These are phyloP conservation scores for Hymenoscyphus fructigenus DNA, from an alignment of 2,329 filamentous ascomycete genomes.

Conservation along the genomic window DNA sequence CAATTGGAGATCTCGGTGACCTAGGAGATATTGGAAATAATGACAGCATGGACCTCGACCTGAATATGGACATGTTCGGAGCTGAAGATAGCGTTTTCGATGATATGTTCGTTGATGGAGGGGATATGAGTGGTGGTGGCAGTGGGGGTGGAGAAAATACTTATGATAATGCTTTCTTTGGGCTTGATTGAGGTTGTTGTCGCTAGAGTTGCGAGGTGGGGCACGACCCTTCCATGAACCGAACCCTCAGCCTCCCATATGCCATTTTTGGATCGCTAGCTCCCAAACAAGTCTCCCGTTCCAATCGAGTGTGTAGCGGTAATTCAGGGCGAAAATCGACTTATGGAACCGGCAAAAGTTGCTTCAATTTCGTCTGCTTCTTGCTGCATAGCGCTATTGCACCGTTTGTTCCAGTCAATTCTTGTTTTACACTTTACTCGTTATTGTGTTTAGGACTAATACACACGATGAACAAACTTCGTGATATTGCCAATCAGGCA, in stretches of 20 bases:
- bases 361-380: too few relatives aligned
- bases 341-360: too few relatives aligned
- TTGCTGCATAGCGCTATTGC: neutral
- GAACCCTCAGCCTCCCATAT: neutral
- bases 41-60: constrained; percentile 46
- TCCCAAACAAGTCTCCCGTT: too few relatives aligned
- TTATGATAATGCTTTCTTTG: constrained; percentile 33
- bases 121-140: constrained; percentile 24
- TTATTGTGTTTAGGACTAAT: neutral
- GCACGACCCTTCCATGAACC: neutral
- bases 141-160: constrained; percentile 33
- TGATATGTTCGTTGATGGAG: constrained; percentile 32
- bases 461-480: neutral
- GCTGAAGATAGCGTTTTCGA: constrained; percentile 34
- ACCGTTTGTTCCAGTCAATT: neutral
- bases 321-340: neutral
- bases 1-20: constrained; percentile 25
- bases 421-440: neutral
- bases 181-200: constrained; percentile 16
- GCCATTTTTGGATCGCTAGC: too few relatives aligned
- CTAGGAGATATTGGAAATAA: constrained; percentile 17
- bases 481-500: neutral
- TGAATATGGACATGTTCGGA: constrained; percentile 49
- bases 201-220: neutral
- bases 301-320: neutral